phyloP scores from a whole-genome alignment of 441 rosid genomes.

The Monsonia emarginata region DNA sequence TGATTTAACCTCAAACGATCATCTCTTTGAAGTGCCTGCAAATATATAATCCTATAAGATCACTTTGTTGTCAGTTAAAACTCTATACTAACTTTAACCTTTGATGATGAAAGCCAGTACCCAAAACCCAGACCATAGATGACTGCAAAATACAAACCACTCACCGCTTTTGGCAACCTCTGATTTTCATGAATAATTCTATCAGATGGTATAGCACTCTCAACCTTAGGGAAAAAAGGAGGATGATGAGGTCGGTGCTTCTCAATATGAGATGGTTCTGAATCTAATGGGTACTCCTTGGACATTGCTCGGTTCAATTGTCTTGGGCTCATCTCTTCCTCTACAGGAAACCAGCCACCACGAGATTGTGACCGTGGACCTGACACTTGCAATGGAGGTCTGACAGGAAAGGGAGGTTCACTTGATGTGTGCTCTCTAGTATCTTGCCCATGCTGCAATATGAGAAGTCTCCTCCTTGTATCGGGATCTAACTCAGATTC shows the following conservation, averaged over 20 bases:
- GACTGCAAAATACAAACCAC: slow-evolving; percentile 7
- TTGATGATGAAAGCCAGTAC: background rate
- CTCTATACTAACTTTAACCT: slow-evolving; percentile 14
- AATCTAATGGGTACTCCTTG: slow-evolving; percentile 56
- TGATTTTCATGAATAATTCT: slow-evolving; percentile 68
- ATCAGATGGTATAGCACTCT: slow-evolving; percentile 53
- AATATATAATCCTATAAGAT: slow-evolving; percentile 19
- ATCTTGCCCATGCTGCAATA: slow-evolving; percentile 14
- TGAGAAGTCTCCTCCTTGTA: slow-evolving; percentile 14
- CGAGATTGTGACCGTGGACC: background rate
- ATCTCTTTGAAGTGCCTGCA: slow-evolving; percentile 67
- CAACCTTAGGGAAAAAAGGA: slow-evolving; percentile 59
- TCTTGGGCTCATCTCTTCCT: slow-evolving; percentile 57
- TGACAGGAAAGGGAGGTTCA: slow-evolving; percentile 19
- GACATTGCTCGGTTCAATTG: slow-evolving; percentile 47
- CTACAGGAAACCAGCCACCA: slow-evolving; percentile 4
- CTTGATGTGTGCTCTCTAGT: slow-evolving; percentile 14
- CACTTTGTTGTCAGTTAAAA: slow-evolving; percentile 3
- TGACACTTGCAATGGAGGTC: slow-evolving; percentile 14
- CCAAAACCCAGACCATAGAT: background rate
- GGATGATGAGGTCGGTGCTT: slow-evolving; percentile 56
- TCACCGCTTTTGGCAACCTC: slow-evolving; percentile 72
- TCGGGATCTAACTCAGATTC: slow-evolving; percentile 37
- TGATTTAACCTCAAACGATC: slow-evolving; percentile 54
- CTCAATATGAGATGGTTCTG: slow-evolving; percentile 59